Conservation (phyloP, 345 rosid species). For the Isatis tinctoria region DNA sequence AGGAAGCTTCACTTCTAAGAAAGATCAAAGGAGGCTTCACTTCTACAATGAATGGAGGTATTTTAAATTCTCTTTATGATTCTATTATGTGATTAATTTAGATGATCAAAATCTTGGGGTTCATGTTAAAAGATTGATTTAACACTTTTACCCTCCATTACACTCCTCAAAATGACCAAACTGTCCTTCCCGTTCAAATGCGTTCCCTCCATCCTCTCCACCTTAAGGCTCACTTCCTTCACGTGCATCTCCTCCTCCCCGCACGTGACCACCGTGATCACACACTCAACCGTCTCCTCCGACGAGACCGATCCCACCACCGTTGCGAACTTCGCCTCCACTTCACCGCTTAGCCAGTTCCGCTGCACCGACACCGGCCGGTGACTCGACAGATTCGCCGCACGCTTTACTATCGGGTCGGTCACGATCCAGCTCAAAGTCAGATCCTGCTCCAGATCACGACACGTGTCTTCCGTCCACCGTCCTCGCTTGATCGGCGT, state of each 20-base stretch:
- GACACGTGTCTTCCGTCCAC: slow-evolving; percentile 35
- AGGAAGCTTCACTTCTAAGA: no score
- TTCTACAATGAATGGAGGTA: no score
- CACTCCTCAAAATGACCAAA: slow-evolving; percentile 42
- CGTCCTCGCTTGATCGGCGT: slow-evolving; percentile 42
- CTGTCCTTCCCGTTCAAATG: slow-evolving; percentile 58
- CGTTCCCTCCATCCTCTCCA: slow-evolving; percentile 73
- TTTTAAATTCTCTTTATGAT: no score
- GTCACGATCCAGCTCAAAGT: slow-evolving; percentile 72
- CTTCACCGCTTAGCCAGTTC: slow-evolving; percentile 78
- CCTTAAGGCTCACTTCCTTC: slow-evolving; percentile 62
- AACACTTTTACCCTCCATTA: slow-evolving; percentile 53
- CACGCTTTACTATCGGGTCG: slow-evolving; percentile 49
- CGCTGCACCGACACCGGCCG: slow-evolving; percentile 57
- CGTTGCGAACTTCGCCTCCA: slow-evolving; percentile 48
- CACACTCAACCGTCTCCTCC: slow-evolving; percentile 33
- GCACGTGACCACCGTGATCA: slow-evolving; percentile 51
- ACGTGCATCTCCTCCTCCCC: slow-evolving; percentile 61
- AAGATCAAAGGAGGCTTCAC: no score
- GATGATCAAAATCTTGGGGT: no score
- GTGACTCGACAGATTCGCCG: slow-evolving; percentile 62
- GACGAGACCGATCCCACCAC: neutral
- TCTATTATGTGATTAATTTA: no score
- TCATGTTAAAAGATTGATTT: no score
- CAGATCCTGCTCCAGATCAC: slow-evolving; percentile 38